phyloP scores from a whole-genome alignment of 1,284 basidiomycete species.

The Fistulinella cinereoalba region DNA sequence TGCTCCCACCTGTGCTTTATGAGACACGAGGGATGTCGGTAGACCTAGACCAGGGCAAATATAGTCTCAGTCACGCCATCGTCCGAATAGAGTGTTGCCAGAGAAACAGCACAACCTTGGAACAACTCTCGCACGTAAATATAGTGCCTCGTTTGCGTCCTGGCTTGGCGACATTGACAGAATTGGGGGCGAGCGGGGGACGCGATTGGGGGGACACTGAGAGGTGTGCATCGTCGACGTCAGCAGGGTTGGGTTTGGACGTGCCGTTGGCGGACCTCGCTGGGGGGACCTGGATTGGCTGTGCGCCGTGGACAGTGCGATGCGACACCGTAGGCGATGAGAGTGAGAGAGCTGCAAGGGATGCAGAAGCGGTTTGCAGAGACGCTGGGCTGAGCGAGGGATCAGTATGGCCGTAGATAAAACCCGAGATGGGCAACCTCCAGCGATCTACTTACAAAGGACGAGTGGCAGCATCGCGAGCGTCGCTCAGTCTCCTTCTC shows the following conservation, averaged over 20 bases:
- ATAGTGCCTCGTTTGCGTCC: constrained; percentile 77
- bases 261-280: background rate
- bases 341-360: constrained; percentile 49
- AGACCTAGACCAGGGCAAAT: constrained; percentile 54
- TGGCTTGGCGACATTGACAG: constrained; percentile 41
- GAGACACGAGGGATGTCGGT: constrained; percentile 91
- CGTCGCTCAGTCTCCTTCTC: constrained; percentile 68
- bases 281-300: constrained; percentile 12
- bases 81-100: background rate
- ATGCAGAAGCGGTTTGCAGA: constrained; percentile 43
- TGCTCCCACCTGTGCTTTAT: constrained; percentile 99
- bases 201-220: constrained; percentile 21
- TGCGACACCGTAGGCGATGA: constrained; percentile 47
- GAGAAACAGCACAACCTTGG: constrained; percentile 56
- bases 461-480: constrained; percentile 66
- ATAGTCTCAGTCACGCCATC: constrained; percentile 1
- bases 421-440: too few relatives aligned
- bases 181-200: constrained; percentile 26
- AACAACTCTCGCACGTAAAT: constrained; percentile 91
- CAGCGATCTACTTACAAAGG: constrained; percentile 61
- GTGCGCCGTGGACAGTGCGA: constrained; percentile 9
- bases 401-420: too few relatives aligned
- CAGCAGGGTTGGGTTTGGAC: constrained; percentile 6
- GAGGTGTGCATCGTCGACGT: constrained; percentile 18
- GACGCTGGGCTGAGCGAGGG: constrained; percentile 40